Percentiles rank a stretch among this genome's conserved stretches.
phyloP scores from a whole-genome alignment of 2,329 filamentous ascomycete genomes.

The Talaromyces atroroseus region DNA sequence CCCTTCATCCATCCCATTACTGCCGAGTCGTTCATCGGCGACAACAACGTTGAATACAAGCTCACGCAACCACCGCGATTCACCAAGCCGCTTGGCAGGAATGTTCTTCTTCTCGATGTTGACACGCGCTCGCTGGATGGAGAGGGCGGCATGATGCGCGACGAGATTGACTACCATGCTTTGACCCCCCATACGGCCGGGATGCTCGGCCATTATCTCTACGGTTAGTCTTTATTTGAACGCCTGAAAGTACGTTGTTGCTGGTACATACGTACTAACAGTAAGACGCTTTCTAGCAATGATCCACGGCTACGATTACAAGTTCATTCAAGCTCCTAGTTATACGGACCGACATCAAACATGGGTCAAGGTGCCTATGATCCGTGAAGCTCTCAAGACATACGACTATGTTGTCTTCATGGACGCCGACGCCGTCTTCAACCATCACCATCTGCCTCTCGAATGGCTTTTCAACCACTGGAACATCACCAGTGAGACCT shows the following conservation, averaged over 20 bases:
- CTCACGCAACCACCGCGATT: constrained; percentile 9
- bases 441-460: constrained; percentile 11
- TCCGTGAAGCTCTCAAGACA: constrained; percentile 13
- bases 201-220: constrained; percentile 13
- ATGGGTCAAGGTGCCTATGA: constrained; percentile 15
- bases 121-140: constrained; percentile 11
- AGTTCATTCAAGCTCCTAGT: constrained; percentile 7
- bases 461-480: constrained; percentile 15
- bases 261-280: neutral
- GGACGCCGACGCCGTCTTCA: constrained; percentile 14
- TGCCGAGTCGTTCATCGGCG: constrained; percentile 9
- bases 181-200: constrained; percentile 11
- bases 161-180: constrained; percentile 7
- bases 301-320: constrained; percentile 13
- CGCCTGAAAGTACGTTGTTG: no score
- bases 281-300: neutral
- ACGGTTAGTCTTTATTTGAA: neutral
- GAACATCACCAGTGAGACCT: constrained; percentile 8
- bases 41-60: constrained; percentile 8
- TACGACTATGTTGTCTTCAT: constrained; percentile 14
- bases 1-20: constrained; percentile 11
- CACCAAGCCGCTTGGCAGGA: constrained; percentile 10
- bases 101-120: constrained; percentile 11
- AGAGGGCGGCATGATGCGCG: constrained; percentile 11
- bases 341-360: constrained; percentile 13